Conservation (phyloP, 768 basidiomycete genomes). For the Asterophora parasitica region DNA sequence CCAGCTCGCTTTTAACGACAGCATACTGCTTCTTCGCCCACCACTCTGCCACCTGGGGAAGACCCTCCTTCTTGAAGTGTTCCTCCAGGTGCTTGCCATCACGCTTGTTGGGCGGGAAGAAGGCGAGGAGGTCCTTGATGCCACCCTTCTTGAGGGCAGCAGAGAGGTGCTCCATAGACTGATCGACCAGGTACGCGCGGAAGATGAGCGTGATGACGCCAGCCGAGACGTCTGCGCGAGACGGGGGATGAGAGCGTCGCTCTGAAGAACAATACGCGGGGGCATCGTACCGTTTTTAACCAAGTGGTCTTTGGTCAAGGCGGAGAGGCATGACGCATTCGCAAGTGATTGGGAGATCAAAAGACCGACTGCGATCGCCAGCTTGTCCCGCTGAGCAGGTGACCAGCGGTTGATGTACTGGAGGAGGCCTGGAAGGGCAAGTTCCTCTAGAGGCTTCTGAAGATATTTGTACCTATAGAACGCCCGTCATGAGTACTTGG, state of each 20-base stretch:
- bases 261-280: neutral
- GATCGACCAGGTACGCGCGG: conserved; percentile 74
- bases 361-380: conserved; percentile 76
- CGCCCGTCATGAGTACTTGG: conserved; percentile 10
- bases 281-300: conserved; percentile 77
- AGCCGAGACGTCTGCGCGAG: conserved; percentile 64
- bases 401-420: conserved; percentile 90
- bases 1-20: conserved; percentile 73
- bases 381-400: conserved; percentile 70
- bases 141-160: conserved; percentile 77
- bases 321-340: conserved; percentile 70
- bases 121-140: conserved; percentile 77
- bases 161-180: conserved; percentile 88
- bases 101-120: conserved; percentile 85
- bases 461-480: conserved; percentile 91
- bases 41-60: conserved; percentile 86
- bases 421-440: conserved; percentile 74
- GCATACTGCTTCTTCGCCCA: conserved; percentile 88
- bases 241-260: neutral
- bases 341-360: conserved; percentile 82
- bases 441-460: conserved; percentile 91
- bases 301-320: conserved; percentile 88
- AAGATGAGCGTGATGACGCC: conserved; percentile 74
- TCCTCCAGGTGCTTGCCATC: conserved; percentile 72
- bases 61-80: conserved; percentile 77